Evolutionary conservation across 2,329 filamentous ascomycete species (phyloP).

Genomic region (Fusarium sp.): DNA sequence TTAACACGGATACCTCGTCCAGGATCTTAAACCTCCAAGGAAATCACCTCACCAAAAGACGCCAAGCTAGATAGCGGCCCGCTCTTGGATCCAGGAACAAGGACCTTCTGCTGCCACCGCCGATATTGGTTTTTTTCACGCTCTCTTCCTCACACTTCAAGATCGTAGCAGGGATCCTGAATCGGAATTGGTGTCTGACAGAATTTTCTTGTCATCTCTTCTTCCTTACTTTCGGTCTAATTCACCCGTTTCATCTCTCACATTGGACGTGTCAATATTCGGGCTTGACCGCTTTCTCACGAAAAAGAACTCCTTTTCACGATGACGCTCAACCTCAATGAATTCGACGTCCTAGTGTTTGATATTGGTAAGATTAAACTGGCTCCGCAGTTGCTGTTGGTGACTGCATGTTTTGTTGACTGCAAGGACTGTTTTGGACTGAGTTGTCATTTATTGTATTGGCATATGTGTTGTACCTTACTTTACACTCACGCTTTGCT

Average conservation of each 20-base stretch:
- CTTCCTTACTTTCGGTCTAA: background rate
- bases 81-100: conserved; percentile 42
- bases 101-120: conserved; percentile 31
- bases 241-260: conserved; percentile 4
- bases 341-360: conserved; percentile 49
- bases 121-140: conserved; percentile 12
- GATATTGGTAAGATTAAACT: conserved; percentile 50
- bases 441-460: background rate
- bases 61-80: conserved; percentile 38
- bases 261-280: conserved; percentile 21
- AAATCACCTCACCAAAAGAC: conserved; percentile 6
- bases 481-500: background rate
- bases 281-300: conserved; percentile 33
- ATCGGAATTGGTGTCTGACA: conserved; percentile 8
- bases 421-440: conserved; percentile 1
- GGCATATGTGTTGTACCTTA: conserved; percentile 11
- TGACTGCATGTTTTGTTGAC: background rate
- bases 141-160: background rate
- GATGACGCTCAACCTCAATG: conserved; percentile 43
- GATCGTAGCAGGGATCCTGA: conserved; percentile 29
- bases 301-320: conserved; percentile 15
- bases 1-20: conserved; percentile 8
- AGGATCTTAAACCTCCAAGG: conserved; percentile 13
- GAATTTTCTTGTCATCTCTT: conserved; percentile 1
- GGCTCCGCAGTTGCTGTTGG: conserved; percentile 6